A percentile compares a stretch with the other conserved stretches of the same genome.
Evolutionary conservation across 306 rosid genomes (phyloP).

Genomic region (Quercus wislizeni): DNA sequence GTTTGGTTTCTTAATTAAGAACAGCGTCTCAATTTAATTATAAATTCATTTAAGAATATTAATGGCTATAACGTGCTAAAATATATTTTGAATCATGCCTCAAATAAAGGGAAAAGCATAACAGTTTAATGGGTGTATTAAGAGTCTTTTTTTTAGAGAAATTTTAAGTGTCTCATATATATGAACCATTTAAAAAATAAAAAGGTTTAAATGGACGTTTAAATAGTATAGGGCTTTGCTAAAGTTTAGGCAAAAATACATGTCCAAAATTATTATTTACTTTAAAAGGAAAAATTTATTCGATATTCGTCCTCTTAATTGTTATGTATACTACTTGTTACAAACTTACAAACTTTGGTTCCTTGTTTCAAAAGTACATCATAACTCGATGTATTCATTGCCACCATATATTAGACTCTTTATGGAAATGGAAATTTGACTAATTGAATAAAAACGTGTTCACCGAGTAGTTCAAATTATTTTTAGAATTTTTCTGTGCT

Average conservation of each 20-base stretch:
- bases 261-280: too few relatives aligned
- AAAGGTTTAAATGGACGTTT: neutral
- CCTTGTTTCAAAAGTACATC: constrained; percentile 29
- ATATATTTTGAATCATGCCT: too few relatives aligned
- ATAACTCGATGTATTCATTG: constrained; percentile 25
- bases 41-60: too few relatives aligned
- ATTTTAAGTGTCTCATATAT: too few relatives aligned
- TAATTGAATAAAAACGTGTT: constrained; percentile 2
- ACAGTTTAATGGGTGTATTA: too few relatives aligned
- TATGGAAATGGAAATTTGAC: constrained; percentile 28
- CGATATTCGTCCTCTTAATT: neutral
- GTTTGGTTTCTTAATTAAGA: too few relatives aligned
- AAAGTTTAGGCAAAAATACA: neutral
- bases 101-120: too few relatives aligned
- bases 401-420: constrained; percentile 5
- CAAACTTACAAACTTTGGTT: constrained; percentile 10
- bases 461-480: neutral
- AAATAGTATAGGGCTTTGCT: neutral
- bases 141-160: too few relatives aligned
- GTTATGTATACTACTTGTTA: neutral
- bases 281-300: neutral
- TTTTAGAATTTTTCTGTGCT: neutral
- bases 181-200: neutral
- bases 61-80: too few relatives aligned
- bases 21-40: too few relatives aligned